Evolutionary conservation across 441 rosid species (phyloP), one percentile per base, ranked within the genome.

Genomic region (Pelargonium australe): DNA sequence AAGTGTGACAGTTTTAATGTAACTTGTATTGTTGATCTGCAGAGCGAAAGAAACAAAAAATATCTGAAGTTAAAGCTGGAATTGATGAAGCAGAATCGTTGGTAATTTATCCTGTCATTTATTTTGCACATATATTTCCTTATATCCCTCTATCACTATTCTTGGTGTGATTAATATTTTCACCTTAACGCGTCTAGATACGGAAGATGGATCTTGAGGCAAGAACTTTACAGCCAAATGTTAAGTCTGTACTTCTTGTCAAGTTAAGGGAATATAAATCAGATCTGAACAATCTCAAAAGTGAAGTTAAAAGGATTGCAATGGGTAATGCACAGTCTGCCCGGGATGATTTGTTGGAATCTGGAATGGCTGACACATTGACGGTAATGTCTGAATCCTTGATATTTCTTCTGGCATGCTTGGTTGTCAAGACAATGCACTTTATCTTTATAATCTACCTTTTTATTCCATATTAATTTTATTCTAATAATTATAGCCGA

Each of bases 131-230:
- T 4, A n/a, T 45, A 7, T 2, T 37, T 14, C 60, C 3, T 31
- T 37, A 25, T 68, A 23, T 58, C 5, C 10, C 25, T 64, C 25
- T 61, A 60, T 7, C 34, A 0, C 31, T 53, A n/a, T 60, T 7
- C 49, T 65, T 8, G 17, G 61, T 55, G 3, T 12, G 63, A 40
- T 25, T 37, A 66, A 7, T 23, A 63, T 71, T 44, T 68, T 37
- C 7, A 64, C 28, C 17, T 19, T 51, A 7, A 10, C 70, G 7
- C 65, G 11, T 80, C 25, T 79, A 95, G n/a, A n/a, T 12, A 4
- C 86, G 93, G 71, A 95, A 92, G 77, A 90, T 95, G 99, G 98
- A 95, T 81, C 85, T 88, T 16, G 98, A 92, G 78, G 99, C 97
- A 11, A 92, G 99, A 80, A 90, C 86, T 66, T 86, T 95, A 72